These are phyloP conservation scores for Diaporthe longicolla DNA, from an alignment of 2,329 filamentous ascomycete genomes.

Conservation along the genomic window DNA sequence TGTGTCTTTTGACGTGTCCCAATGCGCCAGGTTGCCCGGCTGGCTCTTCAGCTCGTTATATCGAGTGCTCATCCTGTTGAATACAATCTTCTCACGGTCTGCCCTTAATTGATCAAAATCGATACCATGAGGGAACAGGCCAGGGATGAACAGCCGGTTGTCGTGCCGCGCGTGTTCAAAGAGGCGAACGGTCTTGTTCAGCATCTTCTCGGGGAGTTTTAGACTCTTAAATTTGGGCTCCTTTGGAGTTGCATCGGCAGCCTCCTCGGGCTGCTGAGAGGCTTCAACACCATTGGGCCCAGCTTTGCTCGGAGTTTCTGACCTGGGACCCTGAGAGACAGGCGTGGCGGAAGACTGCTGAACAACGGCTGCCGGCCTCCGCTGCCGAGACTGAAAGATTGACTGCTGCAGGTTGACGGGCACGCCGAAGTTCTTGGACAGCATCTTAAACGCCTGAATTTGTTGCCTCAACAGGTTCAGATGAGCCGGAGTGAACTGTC, in stretches of 20 bases:
- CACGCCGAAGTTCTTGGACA: slow-evolving; percentile 89
- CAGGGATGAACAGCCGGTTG: slow-evolving; percentile 85
- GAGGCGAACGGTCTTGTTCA: slow-evolving; percentile 78
- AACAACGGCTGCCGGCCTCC: slow-evolving; percentile 70
- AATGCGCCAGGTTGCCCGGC: slow-evolving; percentile 87
- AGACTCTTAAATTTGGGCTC: slow-evolving; percentile 77
- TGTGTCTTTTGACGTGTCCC: slow-evolving; percentile 81
- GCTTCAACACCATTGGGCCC: slow-evolving; percentile 56
- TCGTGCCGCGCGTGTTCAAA: slow-evolving; percentile 82
- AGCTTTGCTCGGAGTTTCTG: slow-evolving; percentile 54
- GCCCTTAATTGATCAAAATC: slow-evolving; percentile 89
- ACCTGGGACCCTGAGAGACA: slow-evolving; percentile 47
- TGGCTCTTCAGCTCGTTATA: slow-evolving; percentile 87
- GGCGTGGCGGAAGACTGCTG: slow-evolving; percentile 58
- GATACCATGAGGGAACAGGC: slow-evolving; percentile 89
- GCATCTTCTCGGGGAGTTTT: slow-evolving; percentile 74
- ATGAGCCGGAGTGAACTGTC: slow-evolving; percentile 84
- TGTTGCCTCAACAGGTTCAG: slow-evolving; percentile 84
- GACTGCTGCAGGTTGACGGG: slow-evolving; percentile 84
- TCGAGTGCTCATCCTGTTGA: slow-evolving; percentile 89
- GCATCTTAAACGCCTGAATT: slow-evolving; percentile 90
- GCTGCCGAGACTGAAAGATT: slow-evolving; percentile 82
- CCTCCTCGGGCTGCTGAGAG: slow-evolving; percentile 51
- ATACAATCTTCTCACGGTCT: slow-evolving; percentile 88
- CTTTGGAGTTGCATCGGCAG: slow-evolving; percentile 53